Percentiles rank a stretch among this genome's conserved stretches.
Conservation (phyloP, 805 yeast species). For the Candida golubevii region DNA sequence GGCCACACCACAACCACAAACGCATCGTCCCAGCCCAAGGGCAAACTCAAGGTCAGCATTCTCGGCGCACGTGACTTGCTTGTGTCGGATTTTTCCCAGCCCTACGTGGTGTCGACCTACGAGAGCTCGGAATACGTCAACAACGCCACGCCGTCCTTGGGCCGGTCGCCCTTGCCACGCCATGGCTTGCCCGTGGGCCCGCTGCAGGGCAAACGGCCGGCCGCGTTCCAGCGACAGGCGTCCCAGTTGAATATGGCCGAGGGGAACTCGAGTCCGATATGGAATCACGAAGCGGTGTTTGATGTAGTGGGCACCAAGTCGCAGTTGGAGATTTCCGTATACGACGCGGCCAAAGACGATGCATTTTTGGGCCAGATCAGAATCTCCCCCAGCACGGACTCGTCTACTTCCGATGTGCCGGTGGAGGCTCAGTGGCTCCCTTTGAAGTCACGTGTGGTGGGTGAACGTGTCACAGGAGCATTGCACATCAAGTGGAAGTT, state of each 20-base stretch:
- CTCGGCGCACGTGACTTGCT: slow-evolving; percentile 72
- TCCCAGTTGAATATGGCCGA: slow-evolving; percentile 30
- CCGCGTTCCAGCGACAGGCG: slow-evolving; percentile 37
- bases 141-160: slow-evolving; percentile 60
- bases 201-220: slow-evolving; percentile 10
- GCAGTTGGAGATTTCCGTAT: slow-evolving; percentile 84
- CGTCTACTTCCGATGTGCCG: slow-evolving; percentile 36
- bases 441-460: slow-evolving; percentile 66
- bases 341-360: slow-evolving; percentile 80
- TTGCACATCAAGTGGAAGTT: slow-evolving; percentile 74
- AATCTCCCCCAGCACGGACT: slow-evolving; percentile 53
- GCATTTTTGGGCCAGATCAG: slow-evolving; percentile 82
- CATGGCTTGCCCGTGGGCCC: slow-evolving; percentile 14
- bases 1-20: slow-evolving; percentile 28
- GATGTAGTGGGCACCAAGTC: slow-evolving; percentile 85
- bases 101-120: slow-evolving; percentile 88
- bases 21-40: slow-evolving; percentile 54
- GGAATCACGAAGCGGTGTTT: slow-evolving; percentile 91
- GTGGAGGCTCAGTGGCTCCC: slow-evolving; percentile 66
- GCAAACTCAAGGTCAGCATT: slow-evolving; percentile 76
- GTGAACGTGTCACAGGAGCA: slow-evolving; percentile 75
- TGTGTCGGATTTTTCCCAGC: slow-evolving; percentile 57
- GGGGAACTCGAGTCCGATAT: slow-evolving; percentile 54
- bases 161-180: slow-evolving; percentile 24
- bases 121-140: slow-evolving; percentile 89